These are phyloP conservation scores for Podospora tetraspora DNA, from an alignment of 495 filamentous ascomycete genomes.

Conservation along the genomic window DNA sequence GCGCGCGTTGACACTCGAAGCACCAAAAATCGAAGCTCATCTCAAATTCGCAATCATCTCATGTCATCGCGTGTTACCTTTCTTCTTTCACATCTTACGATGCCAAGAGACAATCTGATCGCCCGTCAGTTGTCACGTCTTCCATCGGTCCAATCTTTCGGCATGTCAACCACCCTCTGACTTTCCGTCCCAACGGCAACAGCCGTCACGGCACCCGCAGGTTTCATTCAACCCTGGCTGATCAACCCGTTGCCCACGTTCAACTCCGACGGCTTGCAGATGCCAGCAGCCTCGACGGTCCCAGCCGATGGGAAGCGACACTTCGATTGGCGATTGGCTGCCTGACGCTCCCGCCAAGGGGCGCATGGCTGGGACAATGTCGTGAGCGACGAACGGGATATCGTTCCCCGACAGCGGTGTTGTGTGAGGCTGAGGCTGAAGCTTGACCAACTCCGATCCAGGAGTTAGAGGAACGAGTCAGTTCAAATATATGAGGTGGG, in stretches of 20 bases:
- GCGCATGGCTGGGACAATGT: neutral
- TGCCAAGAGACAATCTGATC: neutral
- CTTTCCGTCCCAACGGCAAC: neutral
- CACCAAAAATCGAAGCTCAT: neutral
- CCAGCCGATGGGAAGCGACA: neutral
- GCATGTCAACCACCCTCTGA: neutral
- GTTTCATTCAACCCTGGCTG: neutral
- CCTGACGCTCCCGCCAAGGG: neutral
- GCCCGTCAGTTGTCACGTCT: neutral
- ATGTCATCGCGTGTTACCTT: neutral
- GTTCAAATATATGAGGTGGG: neutral
- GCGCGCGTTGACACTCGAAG: neutral
- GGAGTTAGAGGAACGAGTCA: neutral
- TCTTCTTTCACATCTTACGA: neutral
- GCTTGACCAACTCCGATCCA: neutral
- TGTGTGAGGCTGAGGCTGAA: neutral
- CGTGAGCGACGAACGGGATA: neutral
- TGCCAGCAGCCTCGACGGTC: neutral
- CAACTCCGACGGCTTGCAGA: constrained; percentile 9
- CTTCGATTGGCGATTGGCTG: neutral
- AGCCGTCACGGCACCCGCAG: neutral
- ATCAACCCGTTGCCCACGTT: neutral
- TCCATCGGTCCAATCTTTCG: neutral
- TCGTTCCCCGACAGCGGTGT: neutral
- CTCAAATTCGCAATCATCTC: neutral